Conservation (phyloP, 2,329 filamentous ascomycete genomes). For the Paramyrothecium roridum region DNA sequence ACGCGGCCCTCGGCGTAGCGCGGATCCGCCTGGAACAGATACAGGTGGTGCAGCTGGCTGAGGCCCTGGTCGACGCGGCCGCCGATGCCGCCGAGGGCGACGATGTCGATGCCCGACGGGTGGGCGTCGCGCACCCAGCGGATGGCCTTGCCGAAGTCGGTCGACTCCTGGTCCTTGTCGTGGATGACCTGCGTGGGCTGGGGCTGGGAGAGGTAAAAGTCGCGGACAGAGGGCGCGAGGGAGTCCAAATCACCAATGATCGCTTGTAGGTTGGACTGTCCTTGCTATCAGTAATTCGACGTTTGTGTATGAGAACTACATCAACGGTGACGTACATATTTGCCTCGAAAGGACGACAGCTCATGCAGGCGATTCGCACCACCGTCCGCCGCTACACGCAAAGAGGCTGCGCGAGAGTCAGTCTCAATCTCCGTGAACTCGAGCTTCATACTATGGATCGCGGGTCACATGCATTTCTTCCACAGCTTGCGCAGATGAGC, state of each 20-base stretch:
- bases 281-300: not conserved
- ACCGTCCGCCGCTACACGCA: constrained; percentile 82
- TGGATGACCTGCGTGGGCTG: constrained; percentile 58
- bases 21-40: constrained; percentile 53
- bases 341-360: constrained; percentile 37
- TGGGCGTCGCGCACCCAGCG: constrained; percentile 48
- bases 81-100: constrained; percentile 80
- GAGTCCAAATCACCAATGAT: constrained; percentile 95
- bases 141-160: constrained; percentile 86
- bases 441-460: not conserved
- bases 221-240: constrained; percentile 55
- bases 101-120: constrained; percentile 53
- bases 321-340: constrained; percentile 32
- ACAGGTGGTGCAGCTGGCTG: constrained; percentile 84
- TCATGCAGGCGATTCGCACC: constrained; percentile 75
- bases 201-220: constrained; percentile 61
- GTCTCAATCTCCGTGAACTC: not conserved
- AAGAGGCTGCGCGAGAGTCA: constrained; percentile 44
- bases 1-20: constrained; percentile 54
- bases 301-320: not conserved
- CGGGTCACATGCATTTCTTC: constrained; percentile 41
- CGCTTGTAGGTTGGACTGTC: constrained; percentile 57
- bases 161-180: constrained; percentile 79
- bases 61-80: constrained; percentile 92
- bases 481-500: constrained; percentile 45